Evolutionary conservation across 441 rosid species (phyloP), one percentile per base, ranked within the genome.

Genomic region (Biscutella laevigata): DNA sequence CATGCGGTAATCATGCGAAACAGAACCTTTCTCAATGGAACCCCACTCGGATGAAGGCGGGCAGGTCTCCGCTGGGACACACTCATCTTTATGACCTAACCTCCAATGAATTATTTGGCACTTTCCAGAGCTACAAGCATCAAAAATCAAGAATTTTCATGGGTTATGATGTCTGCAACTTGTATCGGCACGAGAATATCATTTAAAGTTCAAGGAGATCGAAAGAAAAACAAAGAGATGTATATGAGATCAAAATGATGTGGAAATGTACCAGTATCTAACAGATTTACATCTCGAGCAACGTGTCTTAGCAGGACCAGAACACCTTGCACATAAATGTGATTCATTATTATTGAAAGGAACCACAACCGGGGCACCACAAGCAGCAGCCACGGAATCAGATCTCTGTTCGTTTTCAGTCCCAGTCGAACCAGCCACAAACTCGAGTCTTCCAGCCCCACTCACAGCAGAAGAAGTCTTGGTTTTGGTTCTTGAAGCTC

Each of bases 41-140:
- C 49, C 61, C 40, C 45, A 44, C 50, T 68, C 75, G 59, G 78
- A 71, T 40, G 81, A 69, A 50, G 70, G 30, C 44, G 79, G 62
- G 55, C 72, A 62, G 33, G 70, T 61, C 32, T 71, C 82, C 65
- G 73, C 57, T 5, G 45, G 78, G 39, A 68, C 68, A 72, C 96
- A 88, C 58, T 84, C 91, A 33, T 80, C 74, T 65, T 71, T 79
- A 53, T 88, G 96, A 51, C 68, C 74, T 76, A 71, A 67, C 80
- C 94, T 84, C 96, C 96, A 88, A 61, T 88, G 96, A 75, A 80
- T 69, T 71, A 88, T 82, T 70, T 88, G 96, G 66, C 96, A 88
- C 74, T 73, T 79, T 22, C 94, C 94, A 17, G 96, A 88, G 73
- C 94, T 87, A 82, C 77, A 67, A 28, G 59, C 22, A 16, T 47